A percentile compares a stretch with the other conserved stretches of the same genome.
phyloP scores from a whole-genome alignment of 164 flowering plant species.

The Dillenia turbinata region DNA sequence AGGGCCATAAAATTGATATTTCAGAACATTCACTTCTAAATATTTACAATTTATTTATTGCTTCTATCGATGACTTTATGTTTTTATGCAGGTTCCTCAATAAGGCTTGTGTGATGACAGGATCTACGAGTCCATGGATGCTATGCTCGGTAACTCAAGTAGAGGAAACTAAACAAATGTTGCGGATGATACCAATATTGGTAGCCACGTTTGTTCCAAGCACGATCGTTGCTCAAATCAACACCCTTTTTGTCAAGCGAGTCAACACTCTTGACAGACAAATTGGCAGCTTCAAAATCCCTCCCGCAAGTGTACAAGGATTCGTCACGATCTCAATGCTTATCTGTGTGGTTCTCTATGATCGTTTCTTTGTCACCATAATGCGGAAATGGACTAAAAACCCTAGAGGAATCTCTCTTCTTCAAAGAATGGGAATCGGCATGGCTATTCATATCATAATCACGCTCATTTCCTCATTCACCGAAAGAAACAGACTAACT shows the following conservation, averaged over 20 bases:
- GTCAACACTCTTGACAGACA: constrained; percentile 48
- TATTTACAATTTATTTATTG: background rate
- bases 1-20: background rate
- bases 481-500: constrained; percentile 36
- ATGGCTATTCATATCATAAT: constrained; percentile 38
- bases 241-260: constrained; percentile 64
- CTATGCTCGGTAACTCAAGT: constrained; percentile 62
- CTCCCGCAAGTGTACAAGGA: constrained; percentile 53
- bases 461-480: constrained; percentile 38
- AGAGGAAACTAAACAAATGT: constrained; percentile 66
- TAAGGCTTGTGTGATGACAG: constrained; percentile 56
- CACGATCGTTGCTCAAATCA: constrained; percentile 49
- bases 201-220: constrained; percentile 51
- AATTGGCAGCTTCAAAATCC: constrained; percentile 44
- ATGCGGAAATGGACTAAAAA: constrained; percentile 42
- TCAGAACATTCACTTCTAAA: too few relatives aligned
- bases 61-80: background rate
- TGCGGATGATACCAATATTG: constrained; percentile 53
- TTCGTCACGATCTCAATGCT: constrained; percentile 62
- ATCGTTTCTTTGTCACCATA: constrained; percentile 35
- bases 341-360: constrained; percentile 49
- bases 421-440: constrained; percentile 67
- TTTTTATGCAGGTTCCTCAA: constrained; percentile 44
- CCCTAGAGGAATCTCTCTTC: constrained; percentile 61
- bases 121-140: constrained; percentile 39